Percentiles rank a stretch among this genome's conserved stretches.
phyloP scores from a whole-genome alignment of 495 filamentous ascomycete species.

The Aspergillus cavernicola region DNA sequence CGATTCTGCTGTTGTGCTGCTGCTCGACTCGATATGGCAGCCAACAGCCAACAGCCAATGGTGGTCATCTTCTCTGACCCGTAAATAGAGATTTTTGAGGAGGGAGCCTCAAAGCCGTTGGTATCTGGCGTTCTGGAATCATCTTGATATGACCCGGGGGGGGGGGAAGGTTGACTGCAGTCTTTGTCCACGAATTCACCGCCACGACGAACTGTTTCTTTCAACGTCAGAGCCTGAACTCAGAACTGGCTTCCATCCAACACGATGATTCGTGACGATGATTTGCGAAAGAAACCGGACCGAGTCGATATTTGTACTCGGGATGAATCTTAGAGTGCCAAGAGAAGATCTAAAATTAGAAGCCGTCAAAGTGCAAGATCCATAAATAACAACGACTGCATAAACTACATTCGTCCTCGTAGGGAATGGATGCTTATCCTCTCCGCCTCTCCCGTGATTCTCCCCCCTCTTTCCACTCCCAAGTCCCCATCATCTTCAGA shows the following conservation, averaged over 20 bases:
- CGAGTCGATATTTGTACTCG: not conserved
- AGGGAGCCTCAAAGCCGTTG: not conserved
- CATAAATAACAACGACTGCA: slow-evolving; percentile 12
- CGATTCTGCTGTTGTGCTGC: not conserved
- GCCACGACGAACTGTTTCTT: not conserved
- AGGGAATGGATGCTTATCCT: not conserved
- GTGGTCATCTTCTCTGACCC: too few relatives aligned
- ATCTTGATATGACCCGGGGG: not conserved
- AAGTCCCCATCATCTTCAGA: slow-evolving; percentile 12
- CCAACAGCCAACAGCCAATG: too few relatives aligned
- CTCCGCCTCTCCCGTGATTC: slow-evolving; percentile 16
- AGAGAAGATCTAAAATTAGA: slow-evolving; percentile 16
- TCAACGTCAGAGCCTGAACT: too few relatives aligned
- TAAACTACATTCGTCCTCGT: too few relatives aligned
- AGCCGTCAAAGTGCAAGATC: too few relatives aligned
- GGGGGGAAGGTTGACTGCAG: not conserved
- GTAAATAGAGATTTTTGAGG: not conserved
- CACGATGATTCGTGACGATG: not conserved
- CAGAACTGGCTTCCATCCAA: too few relatives aligned
- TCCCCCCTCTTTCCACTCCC: not conserved
- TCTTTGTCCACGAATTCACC: not conserved
- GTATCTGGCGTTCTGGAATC: too few relatives aligned
- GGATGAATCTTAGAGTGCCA: slow-evolving; percentile 1
- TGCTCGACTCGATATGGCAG: too few relatives aligned
- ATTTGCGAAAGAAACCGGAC: not conserved